phyloP scores from a whole-genome alignment of 1,284 basidiomycete species.

The Papiliotrema nemorosa region DNA sequence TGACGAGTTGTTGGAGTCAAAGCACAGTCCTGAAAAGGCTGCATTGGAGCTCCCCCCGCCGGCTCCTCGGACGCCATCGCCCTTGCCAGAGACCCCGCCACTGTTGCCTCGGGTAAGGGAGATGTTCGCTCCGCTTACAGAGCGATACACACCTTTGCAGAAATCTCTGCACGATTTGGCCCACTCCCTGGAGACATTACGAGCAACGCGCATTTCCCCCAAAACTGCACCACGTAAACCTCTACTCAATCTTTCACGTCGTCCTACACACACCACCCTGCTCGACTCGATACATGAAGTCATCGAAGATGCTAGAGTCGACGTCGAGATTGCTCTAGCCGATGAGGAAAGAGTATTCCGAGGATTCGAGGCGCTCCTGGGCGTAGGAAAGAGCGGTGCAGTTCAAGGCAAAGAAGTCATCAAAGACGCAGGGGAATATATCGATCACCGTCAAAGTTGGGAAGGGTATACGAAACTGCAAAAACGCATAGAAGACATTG shows the following conservation, averaged over 20 bases:
- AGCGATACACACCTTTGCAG: slow-evolving; percentile 34
- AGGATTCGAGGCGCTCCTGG: slow-evolving; percentile 69
- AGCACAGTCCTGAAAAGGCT: neutral
- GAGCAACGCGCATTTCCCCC: slow-evolving; percentile 16
- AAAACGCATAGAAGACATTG: slow-evolving; percentile 67
- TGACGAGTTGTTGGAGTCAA: neutral
- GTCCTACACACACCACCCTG: slow-evolving; percentile 51
- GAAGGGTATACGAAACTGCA: slow-evolving; percentile 56
- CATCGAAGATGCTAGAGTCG: slow-evolving; percentile 77
- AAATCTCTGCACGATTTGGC: slow-evolving; percentile 42
- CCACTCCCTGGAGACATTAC: slow-evolving; percentile 33
- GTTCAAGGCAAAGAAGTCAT: slow-evolving; percentile 52
- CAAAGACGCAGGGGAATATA: slow-evolving; percentile 59
- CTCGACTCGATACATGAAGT: slow-evolving; percentile 70
- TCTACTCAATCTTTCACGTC: slow-evolving; percentile 19
- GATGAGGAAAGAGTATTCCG: slow-evolving; percentile 68
- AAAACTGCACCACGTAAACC: slow-evolving; percentile 9
- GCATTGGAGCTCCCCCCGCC: neutral
- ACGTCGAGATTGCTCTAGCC: slow-evolving; percentile 74
- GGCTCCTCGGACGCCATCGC: slow-evolving; percentile 3
- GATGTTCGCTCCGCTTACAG: slow-evolving; percentile 31
- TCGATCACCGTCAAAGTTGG: slow-evolving; percentile 56
- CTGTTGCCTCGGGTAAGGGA: slow-evolving; percentile 18
- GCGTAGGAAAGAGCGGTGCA: slow-evolving; percentile 49
- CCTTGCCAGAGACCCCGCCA: slow-evolving; percentile 16